Base-by-base conservation (phyloP, 495 filamentous ascomycete genomes). In the Penicillium bovifimosum region DNA sequence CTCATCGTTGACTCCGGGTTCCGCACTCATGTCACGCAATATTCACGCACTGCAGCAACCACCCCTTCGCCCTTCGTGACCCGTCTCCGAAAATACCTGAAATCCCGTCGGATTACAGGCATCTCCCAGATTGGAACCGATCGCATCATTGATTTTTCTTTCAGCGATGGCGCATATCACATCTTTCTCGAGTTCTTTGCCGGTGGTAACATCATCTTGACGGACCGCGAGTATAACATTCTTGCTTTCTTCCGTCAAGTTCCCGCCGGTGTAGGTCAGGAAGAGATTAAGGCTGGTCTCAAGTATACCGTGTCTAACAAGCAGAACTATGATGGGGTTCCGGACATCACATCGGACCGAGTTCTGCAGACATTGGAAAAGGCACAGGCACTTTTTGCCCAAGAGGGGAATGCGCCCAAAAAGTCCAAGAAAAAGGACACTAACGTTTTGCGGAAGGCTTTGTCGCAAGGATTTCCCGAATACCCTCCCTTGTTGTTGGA, bases 121-220 rank as follows among this genome's bases (percentile, higher is more conserved):
- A 78, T 98, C 26, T 71, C 79, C 5, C 93, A 98, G 66, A 79
- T 98, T 46, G 93, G 91, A 32, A 96, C 91, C 0, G 93, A 98
- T 66, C 84, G 93, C 16, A 86, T 98, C 50, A 86, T 98, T 48
- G 90, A 96, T 62, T 80, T 97, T 47, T 80, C 85, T 64, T 96
- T 98, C 67, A 92, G 87, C 61, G 90, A 96, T 74, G 92, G 93
- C 16, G 77, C 80, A 55, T 96, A 92, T 63, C 78, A 85, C 33
- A 73, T 98, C 32, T 95, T 90, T 64, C 73, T 98, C 34, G 93
- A 98, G 69, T 98, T 98, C 71, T 98, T 93, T 69, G 92, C 93
- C 4, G 82, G 81, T n/a, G 93, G 93, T 31, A 98, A 98, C 66
- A 85, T 98, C 49, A 86, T 98, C 45, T 75, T 98, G 44, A 95